phyloP scores from a whole-genome alignment of 2,329 filamentous ascomycete genomes.

The Cyphellophora europaea region DNA sequence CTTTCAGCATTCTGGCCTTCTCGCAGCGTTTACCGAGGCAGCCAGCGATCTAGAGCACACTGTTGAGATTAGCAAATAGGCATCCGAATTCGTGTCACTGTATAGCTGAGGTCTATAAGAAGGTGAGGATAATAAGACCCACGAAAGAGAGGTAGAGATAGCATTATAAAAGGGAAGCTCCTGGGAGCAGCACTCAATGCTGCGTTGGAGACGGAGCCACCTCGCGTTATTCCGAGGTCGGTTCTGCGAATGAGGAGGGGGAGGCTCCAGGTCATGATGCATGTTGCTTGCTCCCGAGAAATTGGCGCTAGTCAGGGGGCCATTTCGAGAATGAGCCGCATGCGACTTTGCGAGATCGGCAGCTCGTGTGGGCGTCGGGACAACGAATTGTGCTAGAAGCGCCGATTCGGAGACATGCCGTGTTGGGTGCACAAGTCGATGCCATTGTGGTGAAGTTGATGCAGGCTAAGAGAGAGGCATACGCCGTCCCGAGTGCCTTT shows the following conservation, averaged over 20 bases:
- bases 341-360: not conserved
- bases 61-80: too few relatives aligned
- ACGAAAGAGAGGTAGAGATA: too few relatives aligned
- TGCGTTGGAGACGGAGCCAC: not conserved
- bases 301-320: not conserved
- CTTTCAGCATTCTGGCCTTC: slow-evolving; percentile 3
- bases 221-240: not conserved
- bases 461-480: too few relatives aligned
- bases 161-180: not conserved
- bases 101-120: too few relatives aligned
- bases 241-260: not conserved
- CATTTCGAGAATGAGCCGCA: not conserved
- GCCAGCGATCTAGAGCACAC: not conserved
- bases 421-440: too few relatives aligned
- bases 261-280: not conserved
- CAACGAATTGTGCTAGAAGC: too few relatives aligned
- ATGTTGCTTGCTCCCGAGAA: not conserved
- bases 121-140: too few relatives aligned
- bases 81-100: too few relatives aligned
- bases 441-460: too few relatives aligned
- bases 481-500: too few relatives aligned
- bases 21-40: not conserved
- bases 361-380: not conserved
- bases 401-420: too few relatives aligned
- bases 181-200: not conserved